Evolutionary conservation across 805 yeast genomes (phyloP).

Genomic region (Candida oleophila): DNA sequence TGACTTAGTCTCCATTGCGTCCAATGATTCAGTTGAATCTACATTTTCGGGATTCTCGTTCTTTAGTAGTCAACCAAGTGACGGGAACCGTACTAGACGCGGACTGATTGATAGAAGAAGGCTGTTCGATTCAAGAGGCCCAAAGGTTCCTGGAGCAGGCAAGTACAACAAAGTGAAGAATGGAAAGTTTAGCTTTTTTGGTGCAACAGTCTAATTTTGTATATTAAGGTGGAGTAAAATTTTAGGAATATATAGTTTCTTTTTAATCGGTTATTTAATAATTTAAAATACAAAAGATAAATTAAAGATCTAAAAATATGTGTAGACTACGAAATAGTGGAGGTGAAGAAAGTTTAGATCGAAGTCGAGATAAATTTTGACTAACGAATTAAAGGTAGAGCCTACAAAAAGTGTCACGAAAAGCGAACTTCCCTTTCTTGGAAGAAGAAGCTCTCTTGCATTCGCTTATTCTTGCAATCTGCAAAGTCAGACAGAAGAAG

Average conservation of each 20-base stretch:
- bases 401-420: too few relatives aligned
- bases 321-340: not conserved
- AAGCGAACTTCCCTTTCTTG: too few relatives aligned
- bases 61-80: conserved; percentile 12
- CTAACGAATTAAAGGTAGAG: too few relatives aligned
- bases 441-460: too few relatives aligned
- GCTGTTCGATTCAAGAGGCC: conserved; percentile 3
- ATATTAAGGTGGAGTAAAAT: not conserved
- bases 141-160: not conserved
- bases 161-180: conserved; percentile 4
- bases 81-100: not conserved
- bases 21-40: conserved; percentile 15
- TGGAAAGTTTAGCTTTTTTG: conserved; percentile 3
- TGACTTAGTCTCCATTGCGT: conserved; percentile 18
- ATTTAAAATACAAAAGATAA: too few relatives aligned
- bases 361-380: too few relatives aligned
- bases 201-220: not conserved
- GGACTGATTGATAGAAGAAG: conserved; percentile 3
- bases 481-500: too few relatives aligned
- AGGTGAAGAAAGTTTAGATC: not conserved
- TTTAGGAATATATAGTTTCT: not conserved
- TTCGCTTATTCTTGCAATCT: too few relatives aligned
- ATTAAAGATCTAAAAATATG: not conserved
- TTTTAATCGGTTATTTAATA: not conserved
- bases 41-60: conserved; percentile 25